Conservation (phyloP, 208 protist genomes). For the Leishmania tarentolae region DNA sequence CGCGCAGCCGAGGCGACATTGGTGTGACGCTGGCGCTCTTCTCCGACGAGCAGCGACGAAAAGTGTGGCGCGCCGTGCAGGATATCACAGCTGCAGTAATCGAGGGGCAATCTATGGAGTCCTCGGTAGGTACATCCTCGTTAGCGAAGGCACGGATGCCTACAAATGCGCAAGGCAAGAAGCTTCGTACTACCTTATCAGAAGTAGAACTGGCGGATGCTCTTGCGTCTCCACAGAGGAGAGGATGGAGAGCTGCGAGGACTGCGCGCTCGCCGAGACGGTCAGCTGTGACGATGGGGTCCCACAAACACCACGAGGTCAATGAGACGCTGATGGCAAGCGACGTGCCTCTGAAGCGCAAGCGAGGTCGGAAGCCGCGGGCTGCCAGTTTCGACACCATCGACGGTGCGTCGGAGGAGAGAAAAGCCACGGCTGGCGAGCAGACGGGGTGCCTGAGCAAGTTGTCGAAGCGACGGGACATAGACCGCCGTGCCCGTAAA, state of each 20-base stretch:
- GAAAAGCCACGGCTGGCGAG: background rate
- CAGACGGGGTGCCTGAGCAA: background rate
- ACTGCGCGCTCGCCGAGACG: no score
- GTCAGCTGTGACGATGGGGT: background rate
- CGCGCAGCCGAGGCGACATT: background rate
- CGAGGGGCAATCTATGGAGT: background rate
- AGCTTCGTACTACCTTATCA: background rate
- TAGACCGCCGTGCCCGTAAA: background rate
- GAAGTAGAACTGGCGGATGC: background rate
- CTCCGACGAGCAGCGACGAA: slow-evolving; percentile 7
- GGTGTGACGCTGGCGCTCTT: background rate
- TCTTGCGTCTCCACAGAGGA: background rate
- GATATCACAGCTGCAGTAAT: background rate
- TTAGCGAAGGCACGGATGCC: background rate
- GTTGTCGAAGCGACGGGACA: background rate
- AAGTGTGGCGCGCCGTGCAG: slow-evolving; percentile 1
- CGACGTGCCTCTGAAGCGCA: background rate
- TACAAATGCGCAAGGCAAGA: background rate
- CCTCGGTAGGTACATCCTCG: background rate
- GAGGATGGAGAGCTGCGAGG: background rate
- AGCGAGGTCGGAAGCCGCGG: background rate
- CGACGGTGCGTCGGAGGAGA: background rate
- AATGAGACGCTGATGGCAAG: background rate
- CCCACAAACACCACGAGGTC: background rate
- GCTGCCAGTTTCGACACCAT: background rate